Base-by-base conservation (phyloP, 768 basidiomycete genomes). In the Pholiota molesta region DNA sequence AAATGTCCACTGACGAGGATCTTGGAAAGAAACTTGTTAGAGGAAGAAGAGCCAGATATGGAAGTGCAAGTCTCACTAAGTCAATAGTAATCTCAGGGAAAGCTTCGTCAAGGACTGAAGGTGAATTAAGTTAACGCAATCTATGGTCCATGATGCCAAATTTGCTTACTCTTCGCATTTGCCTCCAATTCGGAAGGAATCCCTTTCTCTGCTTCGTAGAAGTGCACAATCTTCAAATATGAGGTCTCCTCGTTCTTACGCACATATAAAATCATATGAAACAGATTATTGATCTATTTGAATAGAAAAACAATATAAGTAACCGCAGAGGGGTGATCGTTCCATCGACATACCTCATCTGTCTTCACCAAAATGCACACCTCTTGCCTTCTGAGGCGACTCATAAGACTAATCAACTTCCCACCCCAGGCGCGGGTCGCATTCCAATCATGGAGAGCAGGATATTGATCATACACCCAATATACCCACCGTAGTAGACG, bases 151-250 rank as follows among this genome's bases (percentile, higher is more conserved):
- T n/a, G n/a, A n/a, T n/a, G n/a, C n/a, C n/a, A n/a, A n/a, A n/a
- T n/a, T n/a, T n/a, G n/a, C n/a, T 23, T 55, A 86, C 87, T 86
- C 69, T 85, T 89, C 33, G 83, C 79, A 67, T 91, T 92, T 5
- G 89, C 87, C 69, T 88, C 89, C 66, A 92, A 73, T 67, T 92
- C 91, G 0, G 86, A 86, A 0, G 90, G 90, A 26, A 86, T 77
- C 0, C 79, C 81, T 14, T 74, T 72, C 31, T 82, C 83, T 23
- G 74, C 77, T 28, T 86, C 81, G 60, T 81, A 78, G 66, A 89
- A 90, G 66, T 91, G 88, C 3, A 91, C 79, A 13, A 92, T 81
- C 73, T 89, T 89, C 59, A 92, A 66, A 65, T 83, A 80, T 0
- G 87, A 81, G 0, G 91, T 92, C 65, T 87, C 86, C 71, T 92